Conservation (phyloP, 176 grass and related monocot genomes). For the Triticum urartu region DNA sequence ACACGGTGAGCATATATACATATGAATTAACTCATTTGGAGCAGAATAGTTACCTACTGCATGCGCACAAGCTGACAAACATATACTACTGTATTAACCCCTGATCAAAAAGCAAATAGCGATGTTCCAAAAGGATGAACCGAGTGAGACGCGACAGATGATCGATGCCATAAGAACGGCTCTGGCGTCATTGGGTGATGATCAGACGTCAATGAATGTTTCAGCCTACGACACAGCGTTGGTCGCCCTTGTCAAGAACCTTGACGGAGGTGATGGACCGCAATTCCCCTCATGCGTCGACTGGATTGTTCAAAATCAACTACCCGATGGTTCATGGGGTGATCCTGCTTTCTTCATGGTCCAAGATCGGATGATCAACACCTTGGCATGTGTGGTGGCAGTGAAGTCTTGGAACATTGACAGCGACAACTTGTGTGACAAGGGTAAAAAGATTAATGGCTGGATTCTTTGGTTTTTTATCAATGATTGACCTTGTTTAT, state of each 20-base stretch:
- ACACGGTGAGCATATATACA: no score
- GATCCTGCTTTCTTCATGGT: not conserved
- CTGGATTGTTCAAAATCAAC: not conserved
- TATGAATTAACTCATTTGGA: no score
- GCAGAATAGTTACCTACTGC: no score
- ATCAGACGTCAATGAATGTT: not conserved
- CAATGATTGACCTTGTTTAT: no score
- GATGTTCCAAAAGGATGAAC: not conserved
- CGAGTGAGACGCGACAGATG: not conserved
- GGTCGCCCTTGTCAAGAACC: not conserved
- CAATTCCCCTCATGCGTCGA: not conserved
- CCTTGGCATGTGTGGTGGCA: not conserved
- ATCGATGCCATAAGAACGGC: not conserved
- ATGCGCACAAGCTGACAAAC: no score
- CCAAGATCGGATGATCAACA: not conserved
- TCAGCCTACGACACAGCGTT: not conserved
- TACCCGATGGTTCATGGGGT: not conserved
- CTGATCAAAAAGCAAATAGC: no score
- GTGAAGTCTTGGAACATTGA: not conserved
- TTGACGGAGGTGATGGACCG: not conserved
- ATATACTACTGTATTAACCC: no score
- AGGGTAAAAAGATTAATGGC: not conserved
- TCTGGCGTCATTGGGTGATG: not conserved
- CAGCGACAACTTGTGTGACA: not conserved
- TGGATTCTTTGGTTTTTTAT: no score